Base-by-base conservation (phyloP, 1,139 yeast species). In the Taphrina populina region DNA sequence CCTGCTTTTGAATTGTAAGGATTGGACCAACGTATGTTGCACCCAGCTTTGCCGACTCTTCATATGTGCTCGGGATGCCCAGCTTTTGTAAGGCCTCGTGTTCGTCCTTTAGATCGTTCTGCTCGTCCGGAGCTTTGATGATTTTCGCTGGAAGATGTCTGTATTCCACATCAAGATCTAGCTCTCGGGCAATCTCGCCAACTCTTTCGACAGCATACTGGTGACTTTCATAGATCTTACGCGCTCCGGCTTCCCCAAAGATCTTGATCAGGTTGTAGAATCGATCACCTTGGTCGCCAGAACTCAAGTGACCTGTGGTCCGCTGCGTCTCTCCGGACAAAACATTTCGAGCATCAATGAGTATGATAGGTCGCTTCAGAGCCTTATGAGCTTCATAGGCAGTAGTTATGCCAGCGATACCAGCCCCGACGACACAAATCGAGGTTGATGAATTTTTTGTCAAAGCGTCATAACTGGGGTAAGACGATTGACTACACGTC, bases 401-500 rank as follows among this genome's bases (percentile, higher is more conserved):
- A 11, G 53, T 47, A 4, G 35, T 36, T 35, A 47, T 36, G 36
- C 53, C 53, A 19, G 53, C 44, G 10, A 47, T 47, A n/a, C 53
- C 53, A 11, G 35, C 32, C 13, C 53, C 53, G 10, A 47, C 45
- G 27, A 47, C 27, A 27, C 43, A 36, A 2, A 47, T 30, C 3
- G 34, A 27, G 6, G 53, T 36, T 20, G 39, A 36, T n/a, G 34
- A 29, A 13, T 35, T 33, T 29, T 27, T 36, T 17, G 36, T 30
- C 27, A 47, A 27, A 19, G 34, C 32, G n/a, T 35, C 20, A 24
- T 27, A 27, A n/a, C 20, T 7, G 3, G 53, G 53, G 29, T 17
- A 29, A 7, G 8, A 7, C 4, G 44, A 36, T 11, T 36, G 44
- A 10, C 45, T 44, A 17, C 33, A 26, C n/a, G 44, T 35, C 23